Percentiles rank a stretch among this genome's conserved stretches.
Evolutionary conservation across 1,284 basidiomycete genomes (phyloP).

Genomic region (Moesziomyces aphidis): DNA sequence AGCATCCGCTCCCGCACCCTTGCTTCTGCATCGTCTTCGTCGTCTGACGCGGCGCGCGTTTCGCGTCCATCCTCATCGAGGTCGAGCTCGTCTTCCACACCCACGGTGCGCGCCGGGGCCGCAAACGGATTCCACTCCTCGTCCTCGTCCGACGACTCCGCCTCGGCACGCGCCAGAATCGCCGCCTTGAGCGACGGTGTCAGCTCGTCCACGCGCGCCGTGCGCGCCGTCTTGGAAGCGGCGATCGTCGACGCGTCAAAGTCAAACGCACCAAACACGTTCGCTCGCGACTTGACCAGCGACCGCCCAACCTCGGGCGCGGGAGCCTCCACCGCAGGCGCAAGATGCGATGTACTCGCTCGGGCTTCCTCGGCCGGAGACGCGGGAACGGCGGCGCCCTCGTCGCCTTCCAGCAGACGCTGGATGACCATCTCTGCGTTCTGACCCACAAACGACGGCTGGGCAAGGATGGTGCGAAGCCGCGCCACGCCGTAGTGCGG

Average conservation of each 20-base stretch:
- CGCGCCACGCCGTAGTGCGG: constrained; percentile 43
- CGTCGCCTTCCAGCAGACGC: constrained; percentile 43
- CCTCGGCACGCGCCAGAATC: constrained; percentile 49
- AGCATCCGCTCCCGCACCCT: constrained; percentile 34
- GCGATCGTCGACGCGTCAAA: constrained; percentile 31
- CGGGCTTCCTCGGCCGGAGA: not conserved
- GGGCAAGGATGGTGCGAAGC: constrained; percentile 22
- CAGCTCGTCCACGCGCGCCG: constrained; percentile 28
- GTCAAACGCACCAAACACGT: constrained; percentile 42
- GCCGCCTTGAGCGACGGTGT: constrained; percentile 47
- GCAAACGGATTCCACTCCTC: constrained; percentile 54
- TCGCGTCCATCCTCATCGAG: constrained; percentile 41
- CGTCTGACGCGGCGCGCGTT: constrained; percentile 9
- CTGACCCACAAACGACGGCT: constrained; percentile 36
- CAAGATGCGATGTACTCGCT: not conserved
- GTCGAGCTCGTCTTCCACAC: constrained; percentile 52
- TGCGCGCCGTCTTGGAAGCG: constrained; percentile 11
- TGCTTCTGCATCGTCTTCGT: constrained; percentile 8
- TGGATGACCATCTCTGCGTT: constrained; percentile 41
- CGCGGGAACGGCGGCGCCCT: constrained; percentile 10
- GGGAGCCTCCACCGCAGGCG: not conserved
- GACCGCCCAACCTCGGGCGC: constrained; percentile 11
- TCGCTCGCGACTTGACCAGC: constrained; percentile 39
- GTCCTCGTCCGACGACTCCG: constrained; percentile 33
- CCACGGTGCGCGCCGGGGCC: constrained; percentile 26